Evolutionary conservation across 352 stramenopile genomes (phyloP).

Genomic region (Pelagophyceae sp.): DNA sequence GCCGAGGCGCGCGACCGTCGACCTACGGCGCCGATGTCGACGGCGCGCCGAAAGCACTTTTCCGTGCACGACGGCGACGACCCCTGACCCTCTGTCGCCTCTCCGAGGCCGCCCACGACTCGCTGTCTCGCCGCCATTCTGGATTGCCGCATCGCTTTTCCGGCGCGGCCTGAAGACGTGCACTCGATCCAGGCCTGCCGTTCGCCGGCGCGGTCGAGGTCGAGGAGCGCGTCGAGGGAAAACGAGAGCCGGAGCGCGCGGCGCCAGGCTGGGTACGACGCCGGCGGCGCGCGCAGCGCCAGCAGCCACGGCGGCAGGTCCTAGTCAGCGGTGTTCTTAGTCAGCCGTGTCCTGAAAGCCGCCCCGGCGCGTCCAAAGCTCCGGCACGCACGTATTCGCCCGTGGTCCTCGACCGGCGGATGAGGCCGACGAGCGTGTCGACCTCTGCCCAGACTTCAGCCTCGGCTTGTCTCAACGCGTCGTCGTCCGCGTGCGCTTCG

Average conservation of each 20-base stretch:
- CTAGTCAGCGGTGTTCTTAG: too few relatives aligned
- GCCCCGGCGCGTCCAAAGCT: too few relatives aligned
- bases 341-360: too few relatives aligned
- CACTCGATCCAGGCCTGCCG: background rate
- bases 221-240: background rate
- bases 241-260: background rate
- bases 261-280: background rate
- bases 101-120: too few relatives aligned
- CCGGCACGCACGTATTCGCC: too few relatives aligned
- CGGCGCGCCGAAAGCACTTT: too few relatives aligned
- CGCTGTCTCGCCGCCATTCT: too few relatives aligned
- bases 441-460: background rate
- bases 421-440: background rate
- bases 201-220: background rate
- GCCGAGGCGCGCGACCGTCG: background rate
- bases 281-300: background rate
- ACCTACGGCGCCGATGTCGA: too few relatives aligned
- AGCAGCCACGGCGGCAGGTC: background rate
- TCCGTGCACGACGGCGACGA: too few relatives aligned
- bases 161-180: too few relatives aligned
- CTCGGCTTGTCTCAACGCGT: background rate
- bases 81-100: too few relatives aligned
- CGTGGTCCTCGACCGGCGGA: background rate
- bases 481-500: background rate
- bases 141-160: too few relatives aligned